These are phyloP conservation scores for Gomphus bonarii DNA, from an alignment of 1,284 basidiomycete species.

Conservation along the genomic window DNA sequence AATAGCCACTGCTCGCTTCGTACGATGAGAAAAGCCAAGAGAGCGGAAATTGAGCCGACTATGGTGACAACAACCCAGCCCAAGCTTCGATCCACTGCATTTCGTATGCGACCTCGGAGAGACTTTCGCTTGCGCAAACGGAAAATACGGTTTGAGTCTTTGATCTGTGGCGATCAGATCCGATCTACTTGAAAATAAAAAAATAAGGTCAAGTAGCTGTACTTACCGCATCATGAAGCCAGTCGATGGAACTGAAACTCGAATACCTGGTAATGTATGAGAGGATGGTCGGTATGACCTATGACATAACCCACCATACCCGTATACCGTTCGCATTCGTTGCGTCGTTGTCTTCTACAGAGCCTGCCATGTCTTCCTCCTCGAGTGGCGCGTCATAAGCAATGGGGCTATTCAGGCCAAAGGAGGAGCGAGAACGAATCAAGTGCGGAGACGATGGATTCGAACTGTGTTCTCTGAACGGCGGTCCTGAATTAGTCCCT, in stretches of 20 bases:
- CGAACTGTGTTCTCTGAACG: neutral
- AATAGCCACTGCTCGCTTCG: slow-evolving; percentile 88
- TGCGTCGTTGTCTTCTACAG: slow-evolving; percentile 38
- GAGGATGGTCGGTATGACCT: neutral
- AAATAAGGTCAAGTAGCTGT: neutral
- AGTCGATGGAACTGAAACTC: slow-evolving; percentile 77
- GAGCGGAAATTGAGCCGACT: slow-evolving; percentile 73
- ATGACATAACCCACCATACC: slow-evolving; percentile 47
- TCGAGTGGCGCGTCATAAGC: slow-evolving; percentile 56
- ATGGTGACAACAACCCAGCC: slow-evolving; percentile 91
- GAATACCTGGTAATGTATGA: slow-evolving; percentile 38
- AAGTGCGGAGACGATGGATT: neutral
- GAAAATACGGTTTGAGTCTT: slow-evolving; percentile 74
- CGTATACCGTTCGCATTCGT: slow-evolving; percentile 76
- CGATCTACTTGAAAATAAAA: neutral
- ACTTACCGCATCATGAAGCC: slow-evolving; percentile 74
- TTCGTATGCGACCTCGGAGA: slow-evolving; percentile 57
- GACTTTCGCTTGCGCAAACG: slow-evolving; percentile 60
- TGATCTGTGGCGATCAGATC: slow-evolving; percentile 39
- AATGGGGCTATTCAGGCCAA: slow-evolving; percentile 28
- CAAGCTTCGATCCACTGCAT: slow-evolving; percentile 71
- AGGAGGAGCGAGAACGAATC: neutral
- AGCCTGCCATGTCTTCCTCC: slow-evolving; percentile 22
- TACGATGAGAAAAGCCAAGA: slow-evolving; percentile 83
- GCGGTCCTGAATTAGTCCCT: neutral